Base-by-base conservation (phyloP, 495 filamentous ascomycete genomes). In the Glonium stellatum region DNA sequence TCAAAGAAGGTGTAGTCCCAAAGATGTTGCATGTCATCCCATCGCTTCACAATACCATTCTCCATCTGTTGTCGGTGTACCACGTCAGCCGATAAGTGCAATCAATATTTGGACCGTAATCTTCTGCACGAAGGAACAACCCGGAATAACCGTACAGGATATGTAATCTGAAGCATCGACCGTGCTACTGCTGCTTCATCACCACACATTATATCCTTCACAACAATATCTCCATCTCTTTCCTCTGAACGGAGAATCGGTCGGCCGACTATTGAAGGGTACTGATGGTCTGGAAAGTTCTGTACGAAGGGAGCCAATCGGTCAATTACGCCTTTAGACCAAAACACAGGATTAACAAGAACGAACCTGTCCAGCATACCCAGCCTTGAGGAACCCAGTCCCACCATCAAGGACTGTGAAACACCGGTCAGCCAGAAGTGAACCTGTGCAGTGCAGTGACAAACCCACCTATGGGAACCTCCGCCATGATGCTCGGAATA, bases 131-230 rank as follows among this genome's bases (percentile, higher is more conserved):
- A 12, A 44, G 39, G 39, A 13, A 18, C 10, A 44, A 44, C 13
- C 39, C 39, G 18, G 12, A 27, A 12, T 34, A 51, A 65, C 46
- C 80, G 68, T 82, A 89, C 86, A 67, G 93, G 93, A 74, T 97
- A 97, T 71, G 84, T 92, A 67, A 99, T 93, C 70, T 99, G 95
- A 54, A 99, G 83, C 90, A 96, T 95, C 58, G 89, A 92, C 64
- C 93, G 84, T 62, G 92, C 93, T 27, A 89, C 90, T 11, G 93
- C 91, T 27, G 93, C 93, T 77, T 99, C 93, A 77, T 99, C 95
- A 66, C 93, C 93, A 78, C 91, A 96, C 93, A 99, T 99, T 69
- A 99, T 97, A 80, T 99, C 93, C 81, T 97, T 97, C 71, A 99
- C 89, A 62, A 92, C 79, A 65, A 88, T 82, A 69, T 88, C 86